Evolutionary conservation across 2,329 filamentous ascomycete species (phyloP), one percentile per base, ranked within the genome.

Genomic region (Epichloe uncinata): DNA sequence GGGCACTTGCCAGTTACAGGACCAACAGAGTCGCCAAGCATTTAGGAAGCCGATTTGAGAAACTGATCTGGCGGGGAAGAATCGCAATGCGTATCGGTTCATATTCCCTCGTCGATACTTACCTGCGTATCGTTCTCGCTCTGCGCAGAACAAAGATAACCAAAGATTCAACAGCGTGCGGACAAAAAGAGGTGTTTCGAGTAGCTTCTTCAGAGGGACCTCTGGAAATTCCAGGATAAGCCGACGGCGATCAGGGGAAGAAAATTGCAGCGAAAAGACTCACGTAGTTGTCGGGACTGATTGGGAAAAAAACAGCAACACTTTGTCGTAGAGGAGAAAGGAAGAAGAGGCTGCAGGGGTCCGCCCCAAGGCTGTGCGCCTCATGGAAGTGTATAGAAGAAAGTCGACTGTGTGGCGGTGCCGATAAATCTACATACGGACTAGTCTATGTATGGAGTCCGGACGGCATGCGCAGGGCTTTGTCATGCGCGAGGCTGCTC

Each of bases 301-400:
- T 35, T 37, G 37, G 15, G 42, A 44, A 48, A n/a, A n/a, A 45
- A 44, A 34, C 42, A 42, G 44, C 15, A 41, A 48, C 46, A 11
- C 36, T 36, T 26, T 20, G 33, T 33, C 20, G 38, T 26, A 26
- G 50, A 49, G 40, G 38, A 47, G 43, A 47, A 42, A 59, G 58
- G 47, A 42, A 51, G 20, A 30, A 22, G 38, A 43, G 59, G 58
- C 60, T 63, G 58, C 59, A 65, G 58, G 60, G 57, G 57, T 55
- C 50, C 50, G 53, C 47, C 49, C 52, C 56, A 53, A 58, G 55
- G 55, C 55, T 56, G 56, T 63, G 62, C 65, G 65, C 65, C 66
- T 66, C 67, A 69, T 68, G 66, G 66, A 69, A 69, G 53, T 61
- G 59, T 60, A 64, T 69, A 59, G 66, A 69, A 69, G 65, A 63